Evolutionary conservation across 768 basidiomycete genomes (phyloP), one percentile per base, ranked within the genome.

Genomic region (Trametes punicea): DNA sequence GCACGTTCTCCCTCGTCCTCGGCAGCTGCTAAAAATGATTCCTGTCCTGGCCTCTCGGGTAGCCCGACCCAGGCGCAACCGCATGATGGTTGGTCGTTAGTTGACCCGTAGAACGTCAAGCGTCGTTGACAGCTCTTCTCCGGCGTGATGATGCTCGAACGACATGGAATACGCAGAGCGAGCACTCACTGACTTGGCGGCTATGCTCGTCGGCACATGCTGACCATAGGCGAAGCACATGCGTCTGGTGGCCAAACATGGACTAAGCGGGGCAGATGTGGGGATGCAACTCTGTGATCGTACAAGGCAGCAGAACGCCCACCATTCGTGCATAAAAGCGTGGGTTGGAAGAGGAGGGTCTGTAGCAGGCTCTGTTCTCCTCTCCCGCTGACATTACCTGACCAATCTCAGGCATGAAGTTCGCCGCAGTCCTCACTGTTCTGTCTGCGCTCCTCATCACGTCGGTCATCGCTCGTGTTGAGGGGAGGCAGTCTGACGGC

Each of bases 401-500:
- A 21, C 23, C 26, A 6, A 16, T 11, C 15, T 44, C 21, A 21
- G 26, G n/a, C 36, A 62, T 59, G 54, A 54, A 56, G 47, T 40
- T 62, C 51, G 47, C 50, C 30, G 46, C 44, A 9, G 33, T 50
- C 25, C 30, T 49, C 20, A 29, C 56, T 11, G 6, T 65, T 46
- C n/a, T 56, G n/a, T 42, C 59, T 10, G 51, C 52, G 7, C 31
- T 57, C 46, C 25, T 62, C 29, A 41, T 57, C 36, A 42, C 53
- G 46, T 45, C 52, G 9, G 45, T 39, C 36, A 36, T 55, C 7
- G 59, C 51, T 3, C 50, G 55, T 11, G 38, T 59, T 30, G 26
- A 36, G 6, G 44, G 45, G 31, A 62, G 64, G 42, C 66, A 64
- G 56, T 54, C 52, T 1, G 48, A 54, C 1, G 60, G 66, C 23